Evolutionary conservation across 441 rosid species (phyloP), one percentile per base, ranked within the genome.

Genomic region (Bocquillonia castaneifolia): DNA sequence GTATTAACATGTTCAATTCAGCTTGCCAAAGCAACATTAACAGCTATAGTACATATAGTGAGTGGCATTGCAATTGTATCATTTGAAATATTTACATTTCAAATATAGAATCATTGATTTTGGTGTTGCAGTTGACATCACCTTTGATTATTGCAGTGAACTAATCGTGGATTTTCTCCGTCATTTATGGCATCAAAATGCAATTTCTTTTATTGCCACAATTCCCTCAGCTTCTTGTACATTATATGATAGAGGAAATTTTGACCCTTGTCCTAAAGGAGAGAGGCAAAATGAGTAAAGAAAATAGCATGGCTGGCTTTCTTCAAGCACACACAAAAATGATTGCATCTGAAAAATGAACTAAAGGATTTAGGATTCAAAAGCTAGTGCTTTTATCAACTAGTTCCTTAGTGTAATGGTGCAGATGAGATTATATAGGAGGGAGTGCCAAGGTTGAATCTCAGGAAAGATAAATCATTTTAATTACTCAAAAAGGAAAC

Each of bases 21-120:
- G 48, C 14, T 47, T 56, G 44, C 28, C 40, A 37, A 31, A 23
- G 54, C 40, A 59, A 65, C 17, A 28, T 42, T 42, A 40, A 28
- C 29, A 28, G 54, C 45, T 28, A 34, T 44, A 15, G n/a, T n/a
- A n/a, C 59, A 29, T 31, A 23, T 39, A 6, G 45, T 65, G 23
- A 23, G 10, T 47, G 25, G n/a, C 36, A 36, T 39, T 17, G 14
- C 39, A 10, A 9, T 17, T 59, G 8, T 60, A 31, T 40, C 45
- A 3, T 20, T 67, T 23, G 51, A 28, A 64, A 57, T 10, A 39
- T 47, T 40, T 72, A 39, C 10, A 5, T 57, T 54, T 26, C 61
- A 37, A 39, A 15, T 6, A 0, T 15, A 26, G 9, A 45, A 18
- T 45, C 22, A 18, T 18, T 0, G 51, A 17, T 45, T 17, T 45